A percentile compares a stretch with the other conserved stretches of the same genome.
Conservation (phyloP, 2,329 filamentous ascomycete genomes). For the Talaromyces sp. region DNA sequence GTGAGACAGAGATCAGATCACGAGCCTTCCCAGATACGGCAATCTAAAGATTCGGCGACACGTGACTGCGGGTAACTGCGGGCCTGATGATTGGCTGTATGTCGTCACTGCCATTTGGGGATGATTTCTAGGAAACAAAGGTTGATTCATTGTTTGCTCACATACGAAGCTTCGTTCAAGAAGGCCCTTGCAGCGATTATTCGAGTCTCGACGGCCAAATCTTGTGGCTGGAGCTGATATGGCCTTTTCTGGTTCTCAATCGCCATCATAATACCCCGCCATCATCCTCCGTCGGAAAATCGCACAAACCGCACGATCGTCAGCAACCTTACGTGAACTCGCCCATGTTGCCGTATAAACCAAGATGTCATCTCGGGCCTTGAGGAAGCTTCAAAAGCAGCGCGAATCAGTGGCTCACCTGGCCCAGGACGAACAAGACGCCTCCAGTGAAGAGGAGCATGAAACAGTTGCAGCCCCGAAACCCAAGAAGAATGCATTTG, state of each 20-base stretch:
- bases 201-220: not conserved
- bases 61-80: slow-evolving; percentile 7
- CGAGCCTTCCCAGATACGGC: not conserved
- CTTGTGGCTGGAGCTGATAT: not conserved
- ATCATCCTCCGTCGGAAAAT: not conserved
- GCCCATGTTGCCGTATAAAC: not conserved
- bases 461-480: slow-evolving; percentile 25
- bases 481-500: slow-evolving; percentile 50
- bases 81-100: slow-evolving; percentile 9
- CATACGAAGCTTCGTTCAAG: not conserved
- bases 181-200: not conserved
- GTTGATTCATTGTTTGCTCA: not conserved
- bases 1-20: not conserved
- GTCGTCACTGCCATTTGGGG: slow-evolving; percentile 10
- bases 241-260: not conserved
- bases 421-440: slow-evolving; percentile 33
- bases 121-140: not conserved
- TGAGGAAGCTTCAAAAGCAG: slow-evolving; percentile 60
- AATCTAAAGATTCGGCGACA: slow-evolving; percentile 8
- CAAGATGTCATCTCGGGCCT: slow-evolving; percentile 61
- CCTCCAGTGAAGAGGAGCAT: slow-evolving; percentile 38
- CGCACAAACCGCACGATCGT: not conserved
- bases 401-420: slow-evolving; percentile 46
- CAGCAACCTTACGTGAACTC: not conserved
- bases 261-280: not conserved